These are phyloP conservation scores for Astrocystis sublimbata DNA, from an alignment of 495 filamentous ascomycete species.

Conservation along the genomic window DNA sequence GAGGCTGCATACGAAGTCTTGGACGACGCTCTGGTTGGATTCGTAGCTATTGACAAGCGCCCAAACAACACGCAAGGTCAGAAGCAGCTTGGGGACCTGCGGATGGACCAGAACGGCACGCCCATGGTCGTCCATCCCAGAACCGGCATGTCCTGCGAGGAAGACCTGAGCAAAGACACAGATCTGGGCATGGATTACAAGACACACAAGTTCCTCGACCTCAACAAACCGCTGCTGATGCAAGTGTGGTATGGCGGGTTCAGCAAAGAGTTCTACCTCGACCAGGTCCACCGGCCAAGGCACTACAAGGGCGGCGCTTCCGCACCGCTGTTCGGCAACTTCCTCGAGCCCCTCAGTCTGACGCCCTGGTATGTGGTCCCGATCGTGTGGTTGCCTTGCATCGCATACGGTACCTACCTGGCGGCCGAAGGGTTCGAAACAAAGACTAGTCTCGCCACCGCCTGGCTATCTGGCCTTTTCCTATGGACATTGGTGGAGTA, in stretches of 20 bases:
- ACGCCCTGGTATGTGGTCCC: constrained; percentile 94
- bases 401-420: constrained; percentile 72
- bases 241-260: constrained; percentile 91
- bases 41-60: constrained; percentile 58
- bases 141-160: constrained; percentile 82
- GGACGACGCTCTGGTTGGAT: constrained; percentile 74
- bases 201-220: constrained; percentile 89
- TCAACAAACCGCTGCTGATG: constrained; percentile 78
- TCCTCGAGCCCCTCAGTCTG: constrained; percentile 90
- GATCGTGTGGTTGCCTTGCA: constrained; percentile 77
- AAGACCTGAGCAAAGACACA: constrained; percentile 84
- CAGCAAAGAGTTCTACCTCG: constrained; percentile 88
- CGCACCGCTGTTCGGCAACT: constrained; percentile 95
- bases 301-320: constrained; percentile 93
- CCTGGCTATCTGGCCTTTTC: constrained; percentile 65
- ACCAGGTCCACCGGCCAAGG: constrained; percentile 91
- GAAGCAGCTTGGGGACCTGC: constrained; percentile 21
- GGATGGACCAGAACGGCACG: constrained; percentile 37
- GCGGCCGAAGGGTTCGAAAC: constrained; percentile 58
- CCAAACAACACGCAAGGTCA: constrained; percentile 26
- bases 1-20: constrained; percentile 94
- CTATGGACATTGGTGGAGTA: constrained; percentile 95
- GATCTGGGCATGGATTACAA: constrained; percentile 73
- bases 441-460: constrained; percentile 44
- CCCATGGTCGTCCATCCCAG: constrained; percentile 59